Conservation (phyloP, 768 basidiomycete genomes). For the Favolaschia claudopus region DNA sequence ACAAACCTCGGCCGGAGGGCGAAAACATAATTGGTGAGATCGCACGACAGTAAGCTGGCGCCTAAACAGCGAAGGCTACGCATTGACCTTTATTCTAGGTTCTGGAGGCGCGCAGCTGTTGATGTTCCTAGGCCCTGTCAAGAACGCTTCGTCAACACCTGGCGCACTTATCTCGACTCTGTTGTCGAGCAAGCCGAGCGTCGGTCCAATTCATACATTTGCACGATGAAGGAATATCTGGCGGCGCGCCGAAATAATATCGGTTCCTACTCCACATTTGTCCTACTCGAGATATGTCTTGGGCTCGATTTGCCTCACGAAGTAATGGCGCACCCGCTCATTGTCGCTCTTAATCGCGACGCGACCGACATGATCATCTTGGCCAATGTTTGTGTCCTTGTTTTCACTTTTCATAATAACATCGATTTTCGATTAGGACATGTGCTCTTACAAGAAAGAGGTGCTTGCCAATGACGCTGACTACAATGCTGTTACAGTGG, state of each 20-base stretch:
- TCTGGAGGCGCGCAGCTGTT: slow-evolving; percentile 5
- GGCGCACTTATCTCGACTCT: slow-evolving; percentile 1
- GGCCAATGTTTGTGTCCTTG: neutral
- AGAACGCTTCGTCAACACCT: slow-evolving; percentile 11
- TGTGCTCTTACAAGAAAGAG: too few species aligned
- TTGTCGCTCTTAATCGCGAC: neutral
- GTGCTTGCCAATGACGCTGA: too few species aligned
- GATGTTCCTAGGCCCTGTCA: neutral
- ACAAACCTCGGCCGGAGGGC: slow-evolving; percentile 4
- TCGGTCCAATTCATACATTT: slow-evolving; percentile 4
- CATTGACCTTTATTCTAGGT: slow-evolving; percentile 2
- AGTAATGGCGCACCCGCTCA: neutral
- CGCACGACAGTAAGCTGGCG: slow-evolving; percentile 11
- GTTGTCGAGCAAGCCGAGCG: slow-evolving; percentile 10
- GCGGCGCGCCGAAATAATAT: slow-evolving; percentile 13
- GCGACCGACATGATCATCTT: neutral
- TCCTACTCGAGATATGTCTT: neutral
- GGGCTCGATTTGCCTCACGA: neutral
- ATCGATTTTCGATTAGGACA: too few species aligned
- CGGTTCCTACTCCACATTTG: neutral
- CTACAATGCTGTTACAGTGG: too few species aligned
- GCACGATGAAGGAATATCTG: slow-evolving; percentile 5
- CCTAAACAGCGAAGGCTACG: neutral
- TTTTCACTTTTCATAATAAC: too few species aligned
- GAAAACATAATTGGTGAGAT: slow-evolving; percentile 13